phyloP scores from a whole-genome alignment of 1,139 yeast species.

The Waltiozyma sp. region DNA sequence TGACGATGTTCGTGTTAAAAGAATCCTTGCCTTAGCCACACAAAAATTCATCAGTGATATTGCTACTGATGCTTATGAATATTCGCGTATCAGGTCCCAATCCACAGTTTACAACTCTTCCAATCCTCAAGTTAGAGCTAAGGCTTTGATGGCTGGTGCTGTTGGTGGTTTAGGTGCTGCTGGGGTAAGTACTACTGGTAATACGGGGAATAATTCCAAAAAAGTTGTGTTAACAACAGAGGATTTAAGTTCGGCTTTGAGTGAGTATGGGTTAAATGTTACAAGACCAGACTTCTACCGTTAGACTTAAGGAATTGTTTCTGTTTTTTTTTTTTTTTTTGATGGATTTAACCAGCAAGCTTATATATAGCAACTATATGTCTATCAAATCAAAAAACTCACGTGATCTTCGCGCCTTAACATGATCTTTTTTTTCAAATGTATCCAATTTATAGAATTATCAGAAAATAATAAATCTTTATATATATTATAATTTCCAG shows the following conservation, averaged over 20 bases:
- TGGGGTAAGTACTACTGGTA: conserved; percentile 3
- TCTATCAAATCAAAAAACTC: no score
- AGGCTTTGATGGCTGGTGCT: conserved; percentile 64
- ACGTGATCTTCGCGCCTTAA: not conserved
- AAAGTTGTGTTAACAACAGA: conserved; percentile 81
- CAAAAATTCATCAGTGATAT: conserved; percentile 91
- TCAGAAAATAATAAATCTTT: no score
- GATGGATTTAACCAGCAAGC: no score
- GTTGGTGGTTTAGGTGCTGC: conserved; percentile 27
- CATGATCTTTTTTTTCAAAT: no score
- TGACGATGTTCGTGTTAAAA: conserved; percentile 66
- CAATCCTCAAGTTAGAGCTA: conserved; percentile 80
- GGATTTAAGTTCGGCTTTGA: conserved; percentile 74
- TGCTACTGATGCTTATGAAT: conserved; percentile 95
- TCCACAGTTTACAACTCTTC: conserved; percentile 74
- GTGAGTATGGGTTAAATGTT: conserved; percentile 88
- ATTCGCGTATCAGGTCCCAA: conserved; percentile 78
- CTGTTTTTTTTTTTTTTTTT: no score
- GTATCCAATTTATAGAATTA: no score
- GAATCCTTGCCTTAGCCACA: conserved; percentile 86
- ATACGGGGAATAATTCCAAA: conserved; percentile 54
- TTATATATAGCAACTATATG: no score
- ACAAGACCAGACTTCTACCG: conserved; percentile 90
- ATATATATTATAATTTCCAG: no score
- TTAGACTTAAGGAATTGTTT: conserved; percentile 21